Base-by-base conservation (phyloP, 352 stramenopile genomes). In the Aphanomyces stellatus region DNA sequence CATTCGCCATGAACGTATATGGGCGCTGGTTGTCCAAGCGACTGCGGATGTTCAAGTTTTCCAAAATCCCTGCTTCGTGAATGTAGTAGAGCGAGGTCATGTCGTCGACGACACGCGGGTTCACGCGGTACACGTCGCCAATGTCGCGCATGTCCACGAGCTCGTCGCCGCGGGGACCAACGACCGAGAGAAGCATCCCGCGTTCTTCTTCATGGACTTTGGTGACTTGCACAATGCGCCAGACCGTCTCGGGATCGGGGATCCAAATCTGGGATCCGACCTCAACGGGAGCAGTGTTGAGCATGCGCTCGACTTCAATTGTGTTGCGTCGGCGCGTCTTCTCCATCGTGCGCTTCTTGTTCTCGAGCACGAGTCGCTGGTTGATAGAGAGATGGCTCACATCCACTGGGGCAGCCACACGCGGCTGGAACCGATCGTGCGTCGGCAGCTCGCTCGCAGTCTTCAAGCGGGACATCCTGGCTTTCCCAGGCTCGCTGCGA, bases 81-180 rank as follows among this genome's bases (percentile, higher is more conserved):
- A 98, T 95, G 74, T 98, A 90, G 65, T 93, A 91, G 6, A 99
- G 82, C 72, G 96, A 88, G 19, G 91, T 97, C 90, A 99, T 97
- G 69, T 97, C 90, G 74, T 93, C 85, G 4, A 81, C 81, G 69
- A 93, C 85, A 66, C 87, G 87, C 40, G 86, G 86, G 74, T 93
- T 92, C 10, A 95, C 85, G 68, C 83, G 82, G 74, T 95, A 95
- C 34, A 95, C 53, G 70, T 95, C 85, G 28, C 85, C 83, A 37
- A 93, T 79, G 72, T 93, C 87, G 51, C 85, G 80, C 75, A 93
- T 70, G 41, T 95, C 87, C 41, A 93, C 64, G 53, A 77, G 69
- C 53, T 92, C 87, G 53, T 85, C 73, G 15, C 84, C 86, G n/a
- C 80, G 88, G 51, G 83, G 80, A 71, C 82, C 85, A 35, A 77